Percentiles rank a stretch among this genome's conserved stretches.
Evolutionary conservation across 2,329 filamentous ascomycete species (phyloP).

Genomic region (Cadophora gregata): DNA sequence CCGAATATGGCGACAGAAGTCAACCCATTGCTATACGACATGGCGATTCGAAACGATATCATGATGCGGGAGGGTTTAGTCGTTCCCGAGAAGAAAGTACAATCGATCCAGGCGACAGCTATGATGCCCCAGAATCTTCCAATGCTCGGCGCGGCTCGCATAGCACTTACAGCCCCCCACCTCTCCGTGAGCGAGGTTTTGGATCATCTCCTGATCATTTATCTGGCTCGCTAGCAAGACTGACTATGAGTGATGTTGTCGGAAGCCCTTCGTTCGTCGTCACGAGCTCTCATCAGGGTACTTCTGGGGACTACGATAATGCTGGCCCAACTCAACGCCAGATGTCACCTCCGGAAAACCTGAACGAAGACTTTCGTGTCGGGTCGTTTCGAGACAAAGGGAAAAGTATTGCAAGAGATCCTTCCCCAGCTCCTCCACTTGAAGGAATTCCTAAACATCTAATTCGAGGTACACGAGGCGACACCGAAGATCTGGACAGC

Average conservation of each 20-base stretch:
- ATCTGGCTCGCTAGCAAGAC: neutral
- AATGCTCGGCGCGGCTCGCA: neutral
- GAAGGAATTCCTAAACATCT: neutral
- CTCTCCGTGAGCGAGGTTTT: neutral
- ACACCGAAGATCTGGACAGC: conserved; percentile 27
- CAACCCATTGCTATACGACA: neutral
- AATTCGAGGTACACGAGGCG: conserved; percentile 25
- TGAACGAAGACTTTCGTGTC: neutral
- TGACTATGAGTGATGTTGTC: conserved; percentile 5
- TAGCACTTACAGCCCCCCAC: neutral
- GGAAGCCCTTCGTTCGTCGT: neutral
- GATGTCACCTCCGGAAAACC: neutral
- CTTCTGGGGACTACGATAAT: neutral
- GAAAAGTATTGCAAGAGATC: neutral
- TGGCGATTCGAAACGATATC: conserved; percentile 1
- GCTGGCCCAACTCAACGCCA: neutral
- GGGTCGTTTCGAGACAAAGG: conserved; percentile 8
- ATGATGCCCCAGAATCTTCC: neutral
- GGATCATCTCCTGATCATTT: neutral
- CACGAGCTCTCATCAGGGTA: neutral
- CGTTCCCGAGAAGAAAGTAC: neutral
- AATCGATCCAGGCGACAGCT: neutral
- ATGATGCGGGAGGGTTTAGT: neutral
- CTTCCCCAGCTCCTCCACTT: neutral
- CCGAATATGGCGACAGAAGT: neutral